Percentiles rank a stretch among this genome's conserved stretches.
These are phyloP conservation scores for Aspergillus flavus DNA, from an alignment of 2,329 filamentous ascomycete genomes.

Conservation along the genomic window DNA sequence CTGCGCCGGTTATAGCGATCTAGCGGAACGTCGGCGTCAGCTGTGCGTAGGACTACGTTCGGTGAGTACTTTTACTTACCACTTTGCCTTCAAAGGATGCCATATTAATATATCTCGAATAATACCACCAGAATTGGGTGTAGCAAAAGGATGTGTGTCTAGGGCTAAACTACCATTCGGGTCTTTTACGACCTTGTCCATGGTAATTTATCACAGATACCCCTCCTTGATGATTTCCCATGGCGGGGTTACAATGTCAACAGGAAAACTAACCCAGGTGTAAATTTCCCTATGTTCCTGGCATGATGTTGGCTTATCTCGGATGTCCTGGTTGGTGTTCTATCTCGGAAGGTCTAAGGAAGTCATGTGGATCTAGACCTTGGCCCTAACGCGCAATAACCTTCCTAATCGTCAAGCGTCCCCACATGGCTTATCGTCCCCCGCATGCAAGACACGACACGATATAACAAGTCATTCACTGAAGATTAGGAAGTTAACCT, in stretches of 20 bases:
- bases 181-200: neutral
- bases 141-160: neutral
- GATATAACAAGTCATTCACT: neutral
- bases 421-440: neutral
- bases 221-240: neutral
- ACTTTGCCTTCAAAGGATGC: neutral
- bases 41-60: accelerated
- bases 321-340: neutral
- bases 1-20: slow-evolving; percentile 4
- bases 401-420: neutral
- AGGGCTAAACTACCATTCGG: too few relatives aligned
- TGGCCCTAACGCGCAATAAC: neutral
- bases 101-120: neutral
- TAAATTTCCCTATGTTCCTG: neutral
- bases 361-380: neutral
- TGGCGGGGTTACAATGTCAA: neutral
- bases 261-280: neutral
- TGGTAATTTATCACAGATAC: neutral
- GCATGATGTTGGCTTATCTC: neutral
- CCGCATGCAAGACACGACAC: neutral
- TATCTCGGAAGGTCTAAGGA: neutral
- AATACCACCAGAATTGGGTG: accelerated
- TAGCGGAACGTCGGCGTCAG: neutral
- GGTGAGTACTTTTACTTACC: neutral
- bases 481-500: neutral